Base-by-base conservation (phyloP, 495 filamentous ascomycete genomes). In the Hypomontagnella submonticulosa region DNA sequence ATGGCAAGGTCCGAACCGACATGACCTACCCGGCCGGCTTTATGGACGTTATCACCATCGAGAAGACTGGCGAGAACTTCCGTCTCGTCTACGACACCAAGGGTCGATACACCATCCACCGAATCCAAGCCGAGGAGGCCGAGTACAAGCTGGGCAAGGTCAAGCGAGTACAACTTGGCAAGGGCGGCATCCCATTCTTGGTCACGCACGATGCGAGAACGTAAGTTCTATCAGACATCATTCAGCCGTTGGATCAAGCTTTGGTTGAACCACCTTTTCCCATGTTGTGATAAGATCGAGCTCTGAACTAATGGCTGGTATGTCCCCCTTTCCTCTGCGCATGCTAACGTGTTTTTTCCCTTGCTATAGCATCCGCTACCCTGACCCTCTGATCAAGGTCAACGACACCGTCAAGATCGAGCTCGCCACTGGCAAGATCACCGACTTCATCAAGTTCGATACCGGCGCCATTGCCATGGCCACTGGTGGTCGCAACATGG, bases 141-240 rank as follows among this genome's bases (percentile, higher is more conserved):
- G 87, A 90, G 85, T 99, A 96, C 90, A 99, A 99, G 90, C 87
- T 99, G 64, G 92, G 92, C 83, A 99, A 98, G 86, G 96, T 98
- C 85, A 97, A 97, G 91, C 87, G 93, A 71, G 95, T 98, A 41
- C 96, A 99, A 86, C 88, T 99, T 73, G 96, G 95, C 87, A 92
- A 91, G 81, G 96, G 95, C 83, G 95, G 94, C 83, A 95, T 99
- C 87, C 95, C 95, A 91, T 98, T 96, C 92, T 97, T 97, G 91
- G 95, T 98, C 90, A 98, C 96, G 92, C 96, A 98, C 89, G 95
- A 99, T 92, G 95, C 96, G 83, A 88, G 95, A 91, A 99, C 96
- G 93, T 97, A 84, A 95, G 93, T 88, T 87, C 85, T 90, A 82
- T 87, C 88, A 86, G 85, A 89, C 87, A 90, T 93, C 92, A 91